Conservation (phyloP, 2,329 filamentous ascomycete species). For the Nigrospora sphaerica region DNA sequence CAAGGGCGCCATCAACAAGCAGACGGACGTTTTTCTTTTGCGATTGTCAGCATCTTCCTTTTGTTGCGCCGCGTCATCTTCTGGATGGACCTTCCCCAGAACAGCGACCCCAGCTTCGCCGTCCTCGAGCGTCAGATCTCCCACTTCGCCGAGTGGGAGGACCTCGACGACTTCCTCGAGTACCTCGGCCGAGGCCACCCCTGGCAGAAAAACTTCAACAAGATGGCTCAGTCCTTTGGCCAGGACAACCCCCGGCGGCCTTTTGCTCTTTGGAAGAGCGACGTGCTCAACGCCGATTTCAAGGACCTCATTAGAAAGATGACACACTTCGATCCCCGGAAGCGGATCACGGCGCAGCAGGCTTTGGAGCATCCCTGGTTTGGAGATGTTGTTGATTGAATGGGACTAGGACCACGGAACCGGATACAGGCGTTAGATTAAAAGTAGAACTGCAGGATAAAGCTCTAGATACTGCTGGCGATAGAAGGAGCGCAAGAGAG, state of each 20-base stretch:
- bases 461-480: too few relatives aligned
- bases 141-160: constrained; percentile 35
- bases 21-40: constrained; percentile 37
- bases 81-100: constrained; percentile 24
- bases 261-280: constrained; percentile 30
- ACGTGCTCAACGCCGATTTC: constrained; percentile 28
- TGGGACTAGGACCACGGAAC: neutral
- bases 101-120: constrained; percentile 27
- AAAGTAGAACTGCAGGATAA: too few relatives aligned
- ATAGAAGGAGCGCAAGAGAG: too few relatives aligned
- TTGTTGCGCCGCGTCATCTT: constrained; percentile 33
- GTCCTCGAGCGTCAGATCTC: constrained; percentile 39
- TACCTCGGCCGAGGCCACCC: constrained; percentile 31
- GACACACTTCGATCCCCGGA: constrained; percentile 30
- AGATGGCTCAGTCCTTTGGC: constrained; percentile 30
- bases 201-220: constrained; percentile 28
- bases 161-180: constrained; percentile 30
- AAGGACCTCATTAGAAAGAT: constrained; percentile 30
- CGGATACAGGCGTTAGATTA: too few relatives aligned
- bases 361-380: constrained; percentile 27
- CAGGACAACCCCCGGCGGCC: constrained; percentile 31
- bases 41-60: constrained; percentile 37
- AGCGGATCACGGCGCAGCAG: constrained; percentile 29
- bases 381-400: constrained; percentile 9
- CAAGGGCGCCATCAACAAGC: constrained; percentile 26